These are phyloP conservation scores for Rehmannia glutinosa DNA, from an alignment of 257 asterid species.

Conservation along the genomic window DNA sequence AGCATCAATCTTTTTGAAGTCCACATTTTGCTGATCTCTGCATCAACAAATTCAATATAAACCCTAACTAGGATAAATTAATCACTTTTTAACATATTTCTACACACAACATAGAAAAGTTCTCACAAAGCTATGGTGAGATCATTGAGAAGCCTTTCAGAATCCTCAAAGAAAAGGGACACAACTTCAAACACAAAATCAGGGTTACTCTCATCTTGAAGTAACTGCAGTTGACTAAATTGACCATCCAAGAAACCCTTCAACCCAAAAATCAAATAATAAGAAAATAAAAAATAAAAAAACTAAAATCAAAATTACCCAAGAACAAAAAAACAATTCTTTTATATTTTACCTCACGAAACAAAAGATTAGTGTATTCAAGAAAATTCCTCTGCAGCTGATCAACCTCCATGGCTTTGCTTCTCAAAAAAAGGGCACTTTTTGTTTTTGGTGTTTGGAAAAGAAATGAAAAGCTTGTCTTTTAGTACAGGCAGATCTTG, in stretches of 20 bases:
- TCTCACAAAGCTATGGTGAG: slow-evolving; percentile 55
- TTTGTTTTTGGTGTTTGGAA: not conserved
- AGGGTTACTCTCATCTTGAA: slow-evolving; percentile 85
- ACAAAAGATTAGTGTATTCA: slow-evolving; percentile 44
- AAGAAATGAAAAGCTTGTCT: not conserved
- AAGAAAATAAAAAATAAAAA: slow-evolving; percentile 6
- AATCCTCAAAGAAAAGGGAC: slow-evolving; percentile 76
- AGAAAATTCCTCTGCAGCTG: slow-evolving; percentile 65
- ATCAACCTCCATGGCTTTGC: slow-evolving; percentile 45
- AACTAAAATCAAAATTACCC: not conserved
- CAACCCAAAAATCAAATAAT: not conserved
- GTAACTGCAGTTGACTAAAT: slow-evolving; percentile 66
- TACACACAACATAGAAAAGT: not conserved
- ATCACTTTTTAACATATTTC: not conserved
- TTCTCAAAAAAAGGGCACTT: not conserved
- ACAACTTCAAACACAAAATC: slow-evolving; percentile 73
- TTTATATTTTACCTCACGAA: slow-evolving; percentile 50
- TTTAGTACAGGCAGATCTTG: not conserved
- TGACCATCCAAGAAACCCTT: slow-evolving; percentile 80
- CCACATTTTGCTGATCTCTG: slow-evolving; percentile 66
- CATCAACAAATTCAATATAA: slow-evolving; percentile 2
- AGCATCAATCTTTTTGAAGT: slow-evolving; percentile 38
- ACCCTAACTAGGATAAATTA: not conserved
- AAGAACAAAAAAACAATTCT: not conserved
- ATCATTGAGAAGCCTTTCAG: slow-evolving; percentile 73